Base-by-base conservation (phyloP, 805 yeast genomes). In the Spathaspora hagerdaliae region DNA sequence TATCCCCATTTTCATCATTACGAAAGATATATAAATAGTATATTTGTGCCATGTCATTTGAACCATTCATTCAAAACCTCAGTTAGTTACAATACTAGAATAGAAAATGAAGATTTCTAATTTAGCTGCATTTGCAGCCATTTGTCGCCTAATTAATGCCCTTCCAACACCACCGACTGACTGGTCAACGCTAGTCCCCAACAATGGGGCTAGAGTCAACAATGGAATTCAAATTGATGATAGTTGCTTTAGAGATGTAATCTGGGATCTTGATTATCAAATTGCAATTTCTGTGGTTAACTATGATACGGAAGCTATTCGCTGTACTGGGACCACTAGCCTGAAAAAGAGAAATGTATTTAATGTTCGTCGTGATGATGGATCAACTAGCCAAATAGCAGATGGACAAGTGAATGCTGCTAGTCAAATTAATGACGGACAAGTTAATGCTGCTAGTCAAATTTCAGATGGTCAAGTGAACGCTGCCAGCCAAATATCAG, bases 371-470 rank as follows among this genome's bases (percentile, higher is more conserved):
- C 24, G 24, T 19, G 24, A 29, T 29, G 32, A 29, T 29, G 32
- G 32, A 3, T 29, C 32, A 11, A 29, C 12, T 29, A 29, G 32
- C 5, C 12, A 9, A 19, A 19, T 11, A 3, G 3, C 32, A 29
- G 32, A 19, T 19, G 38, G 38, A 14, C 27, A 19, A 36, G 60
- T 57, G 14, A 24, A 54, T 34, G 61, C 52, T 38, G 58, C 55
- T 38, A 44, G 50, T 29, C 68, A 63, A 48, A 54, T 59, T 40
- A 44, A 47, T 39, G 70, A 64, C 41, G 70, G 71, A 19, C 70
- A 65, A 51, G 42, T 40, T 9, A 36, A 42, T 19, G 59, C 52
- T 2, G 41, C 27, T 15, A 38, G 33, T 15, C 41, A 38, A 10
- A 38, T 38, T 2, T 10, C 27, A 10, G 41, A 38, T 32, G 41